These are phyloP conservation scores for Hirsutella thompsonii DNA, from an alignment of 2,329 filamentous ascomycete species.

Conservation along the genomic window DNA sequence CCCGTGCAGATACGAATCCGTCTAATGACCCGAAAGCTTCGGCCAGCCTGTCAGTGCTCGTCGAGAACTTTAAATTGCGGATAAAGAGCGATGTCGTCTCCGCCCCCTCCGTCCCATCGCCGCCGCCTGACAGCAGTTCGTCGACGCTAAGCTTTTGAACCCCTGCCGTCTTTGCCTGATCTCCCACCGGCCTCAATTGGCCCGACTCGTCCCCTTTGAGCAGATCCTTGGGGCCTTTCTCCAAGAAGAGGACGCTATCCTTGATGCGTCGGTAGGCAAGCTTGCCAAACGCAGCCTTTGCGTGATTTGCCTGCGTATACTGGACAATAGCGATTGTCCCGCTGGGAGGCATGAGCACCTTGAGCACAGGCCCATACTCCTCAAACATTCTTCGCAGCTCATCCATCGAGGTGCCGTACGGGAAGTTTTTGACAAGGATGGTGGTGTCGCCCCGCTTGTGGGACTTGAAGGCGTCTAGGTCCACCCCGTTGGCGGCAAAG, in stretches of 20 bases:
- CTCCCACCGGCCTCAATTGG: slow-evolving; percentile 17
- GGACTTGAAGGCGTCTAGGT: slow-evolving; percentile 82
- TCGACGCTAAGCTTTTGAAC: slow-evolving; percentile 52
- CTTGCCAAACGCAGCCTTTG: slow-evolving; percentile 69
- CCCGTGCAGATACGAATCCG: slow-evolving; percentile 77
- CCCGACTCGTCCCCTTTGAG: slow-evolving; percentile 33
- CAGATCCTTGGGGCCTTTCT: slow-evolving; percentile 80
- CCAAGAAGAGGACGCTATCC: slow-evolving; percentile 81
- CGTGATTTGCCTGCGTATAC: slow-evolving; percentile 66
- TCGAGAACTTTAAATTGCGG: slow-evolving; percentile 86
- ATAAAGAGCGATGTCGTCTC: slow-evolving; percentile 78
- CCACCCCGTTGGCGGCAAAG: slow-evolving; percentile 76
- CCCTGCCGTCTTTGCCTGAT: slow-evolving; percentile 20
- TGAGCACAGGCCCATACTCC: slow-evolving; percentile 68
- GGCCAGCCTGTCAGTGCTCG: slow-evolving; percentile 61
- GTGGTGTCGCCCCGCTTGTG: slow-evolving; percentile 73
- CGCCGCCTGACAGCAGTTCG: slow-evolving; percentile 51
- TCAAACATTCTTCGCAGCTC: slow-evolving; percentile 74
- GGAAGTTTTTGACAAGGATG: slow-evolving; percentile 91
- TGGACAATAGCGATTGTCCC: slow-evolving; percentile 92
- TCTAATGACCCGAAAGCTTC: slow-evolving; percentile 70
- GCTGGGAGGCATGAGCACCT: slow-evolving; percentile 81
- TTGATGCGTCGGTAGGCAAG: slow-evolving; percentile 85
- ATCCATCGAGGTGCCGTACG: slow-evolving; percentile 65
- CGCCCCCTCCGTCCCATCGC: slow-evolving; percentile 36